Evolutionary conservation across 768 basidiomycete species (phyloP), one percentile per base, ranked within the genome.

Genomic region (Xerocomus brunneocitrinus): DNA sequence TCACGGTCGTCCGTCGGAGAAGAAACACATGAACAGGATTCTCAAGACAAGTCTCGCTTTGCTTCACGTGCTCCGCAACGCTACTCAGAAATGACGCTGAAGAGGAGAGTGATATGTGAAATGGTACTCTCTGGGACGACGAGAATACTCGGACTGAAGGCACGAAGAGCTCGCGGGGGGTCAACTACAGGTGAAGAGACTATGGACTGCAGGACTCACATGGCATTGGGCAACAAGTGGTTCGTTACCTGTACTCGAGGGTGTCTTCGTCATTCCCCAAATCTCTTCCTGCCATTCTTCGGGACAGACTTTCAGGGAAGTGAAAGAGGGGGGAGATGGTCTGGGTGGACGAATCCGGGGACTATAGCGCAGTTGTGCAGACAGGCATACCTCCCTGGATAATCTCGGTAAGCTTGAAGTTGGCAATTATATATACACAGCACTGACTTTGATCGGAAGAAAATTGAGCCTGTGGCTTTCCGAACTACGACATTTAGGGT

Each of bases 71-170:
- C 13, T 41, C 24, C 1, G 58, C 52, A 30, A 63, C 48, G 30
- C 31, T 61, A 27, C 31, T 49, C 36, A 71, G 38, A 47, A 62
- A 82, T 60, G 60, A 79, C 66, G 36, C 70, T 66, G 56, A 72
- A 71, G 77, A 83, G 39, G 71, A 74, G 22, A 88, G 70, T 53
- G 85, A 84, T 36, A 88, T 58, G 60, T 86, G 83, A 66, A 87
- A 84, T 1, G 85, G 84, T 14, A 88, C 82, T 7, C 67, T 72
- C 52, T 86, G 83, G 3, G 70, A 62, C 19, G 83, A 51, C 6
- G 78, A 76, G 67, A 79, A 88, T 16, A 84, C 76, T 50, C 82
- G 78, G 7, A 77, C 77, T 3, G 75, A 74, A 19, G 86, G 86
- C 19, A 87, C 67, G 62, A 86, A 83, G 19, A 87, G 65, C 86